A percentile compares a stretch with the other conserved stretches of the same genome.
These are phyloP conservation scores for Eutreptiella sp. DNA, from an alignment of 208 protist species.

Conservation along the genomic window DNA sequence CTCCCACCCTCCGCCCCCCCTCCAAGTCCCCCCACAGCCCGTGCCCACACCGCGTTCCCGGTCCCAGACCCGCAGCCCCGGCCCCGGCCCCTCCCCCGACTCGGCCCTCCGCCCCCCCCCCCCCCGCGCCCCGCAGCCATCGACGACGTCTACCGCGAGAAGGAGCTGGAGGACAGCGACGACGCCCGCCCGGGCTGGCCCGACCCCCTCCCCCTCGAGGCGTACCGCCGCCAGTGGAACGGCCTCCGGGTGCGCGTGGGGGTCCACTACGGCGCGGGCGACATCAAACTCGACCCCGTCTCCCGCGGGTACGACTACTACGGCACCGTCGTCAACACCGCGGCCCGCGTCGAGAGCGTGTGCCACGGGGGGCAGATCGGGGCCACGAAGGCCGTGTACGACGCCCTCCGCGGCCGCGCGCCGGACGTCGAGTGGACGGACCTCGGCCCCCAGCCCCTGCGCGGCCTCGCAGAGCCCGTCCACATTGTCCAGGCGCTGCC, in stretches of 20 bases:
- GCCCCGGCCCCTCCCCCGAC: no score
- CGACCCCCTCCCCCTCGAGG: no score
- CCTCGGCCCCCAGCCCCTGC: background rate
- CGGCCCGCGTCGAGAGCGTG: constrained; percentile 21
- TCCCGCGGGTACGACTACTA: constrained; percentile 29
- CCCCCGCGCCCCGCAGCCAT: no score
- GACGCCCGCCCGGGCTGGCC: no score
- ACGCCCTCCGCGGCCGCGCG: background rate
- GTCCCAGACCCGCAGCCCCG: no score
- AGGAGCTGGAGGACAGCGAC: no score
- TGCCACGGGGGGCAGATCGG: constrained; percentile 22
- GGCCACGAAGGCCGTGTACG: constrained; percentile 1
- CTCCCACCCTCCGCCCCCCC: no score
- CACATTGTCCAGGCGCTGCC: background rate
- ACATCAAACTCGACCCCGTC: constrained; percentile 1
- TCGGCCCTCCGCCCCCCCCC: no score
- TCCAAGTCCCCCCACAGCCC: no score
- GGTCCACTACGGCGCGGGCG: constrained; percentile 25
- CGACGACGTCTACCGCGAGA: no score
- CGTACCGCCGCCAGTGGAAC: no score
- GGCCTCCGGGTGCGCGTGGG: constrained; percentile 30
- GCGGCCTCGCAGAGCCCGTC: background rate
- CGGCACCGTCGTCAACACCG: constrained; percentile 26
- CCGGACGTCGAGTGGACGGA: background rate
- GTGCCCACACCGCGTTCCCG: no score